A percentile compares a stretch with the other conserved stretches of the same genome.
Conservation (phyloP, 129 eudicot species). For the Artemisia tridentata region DNA sequence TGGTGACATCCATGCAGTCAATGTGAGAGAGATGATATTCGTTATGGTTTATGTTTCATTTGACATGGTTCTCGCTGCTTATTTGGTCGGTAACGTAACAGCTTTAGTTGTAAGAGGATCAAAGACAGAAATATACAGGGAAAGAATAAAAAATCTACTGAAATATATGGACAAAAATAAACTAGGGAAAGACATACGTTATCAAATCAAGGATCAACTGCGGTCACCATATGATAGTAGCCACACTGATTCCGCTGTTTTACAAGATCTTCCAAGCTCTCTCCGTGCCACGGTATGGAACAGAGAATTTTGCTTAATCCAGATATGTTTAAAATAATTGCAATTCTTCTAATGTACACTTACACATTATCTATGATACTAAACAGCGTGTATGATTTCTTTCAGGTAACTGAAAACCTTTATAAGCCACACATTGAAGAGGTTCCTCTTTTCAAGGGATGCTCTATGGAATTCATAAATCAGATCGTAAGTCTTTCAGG, state of each 20-base stretch:
- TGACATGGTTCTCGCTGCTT: conserved; percentile 80
- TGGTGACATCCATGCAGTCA: conserved; percentile 85
- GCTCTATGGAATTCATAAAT: conserved; percentile 69
- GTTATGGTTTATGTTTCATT: conserved; percentile 72
- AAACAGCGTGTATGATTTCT: background rate
- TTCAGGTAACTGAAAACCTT: conserved; percentile 58
- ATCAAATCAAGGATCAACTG: background rate
- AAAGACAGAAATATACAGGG: conserved; percentile 71
- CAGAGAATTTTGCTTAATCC: too few species aligned
- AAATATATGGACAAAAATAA: conserved; percentile 66
- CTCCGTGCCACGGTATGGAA: background rate
- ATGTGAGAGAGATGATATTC: conserved; percentile 76
- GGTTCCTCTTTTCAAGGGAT: conserved; percentile 60
- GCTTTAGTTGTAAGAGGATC: conserved; percentile 81
- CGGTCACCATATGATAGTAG: background rate
- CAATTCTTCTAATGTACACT: background rate
- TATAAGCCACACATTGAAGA: conserved; percentile 48
- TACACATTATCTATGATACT: background rate
- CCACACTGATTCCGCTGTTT: background rate
- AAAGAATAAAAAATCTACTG: conserved; percentile 63
- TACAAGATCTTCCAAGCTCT: background rate
- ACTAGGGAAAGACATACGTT: conserved; percentile 31
- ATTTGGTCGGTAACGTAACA: conserved; percentile 83
- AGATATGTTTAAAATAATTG: too few species aligned
- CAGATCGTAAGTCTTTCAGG: conserved; percentile 46